A percentile compares a stretch with the other conserved stretches of the same genome.
These are phyloP conservation scores for Micractinium sp. DNA, from an alignment of 139 green algal species.

Conservation along the genomic window DNA sequence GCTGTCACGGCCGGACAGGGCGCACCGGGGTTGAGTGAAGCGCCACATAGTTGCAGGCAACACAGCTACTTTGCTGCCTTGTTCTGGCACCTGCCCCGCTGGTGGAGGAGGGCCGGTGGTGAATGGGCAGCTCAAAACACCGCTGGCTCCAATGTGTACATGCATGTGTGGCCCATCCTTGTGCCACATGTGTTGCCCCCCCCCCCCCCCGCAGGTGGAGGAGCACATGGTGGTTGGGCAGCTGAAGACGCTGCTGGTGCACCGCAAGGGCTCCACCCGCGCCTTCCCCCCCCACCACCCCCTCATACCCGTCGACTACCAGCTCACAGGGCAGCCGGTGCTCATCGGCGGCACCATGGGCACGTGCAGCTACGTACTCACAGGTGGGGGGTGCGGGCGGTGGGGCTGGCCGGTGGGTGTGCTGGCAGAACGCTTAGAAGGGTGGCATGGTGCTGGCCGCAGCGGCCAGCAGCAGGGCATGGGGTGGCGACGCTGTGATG, in stretches of 20 bases:
- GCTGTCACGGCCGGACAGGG: too few relatives aligned
- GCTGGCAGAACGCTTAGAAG: too few relatives aligned
- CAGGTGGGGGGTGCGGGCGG: conserved; percentile 20
- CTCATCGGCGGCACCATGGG: conserved; percentile 94
- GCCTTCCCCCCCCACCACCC: conserved; percentile 92
- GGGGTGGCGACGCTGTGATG: too few relatives aligned
- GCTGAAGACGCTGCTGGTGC: conserved; percentile 83
- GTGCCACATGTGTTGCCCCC: neutral
- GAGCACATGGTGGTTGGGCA: conserved; percentile 86
- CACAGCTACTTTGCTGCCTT: too few relatives aligned
- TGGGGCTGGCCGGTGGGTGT: neutral
- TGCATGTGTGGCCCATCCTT: neutral
- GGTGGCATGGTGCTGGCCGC: too few relatives aligned
- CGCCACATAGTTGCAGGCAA: too few relatives aligned
- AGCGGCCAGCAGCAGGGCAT: too few relatives aligned
- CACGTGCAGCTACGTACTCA: conserved; percentile 91
- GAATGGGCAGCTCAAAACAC: too few relatives aligned
- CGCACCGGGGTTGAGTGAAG: too few relatives aligned
- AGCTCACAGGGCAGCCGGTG: conserved; percentile 88
- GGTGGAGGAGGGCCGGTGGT: too few relatives aligned
- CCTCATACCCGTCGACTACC: conserved; percentile 91
- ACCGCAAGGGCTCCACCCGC: conserved; percentile 89
- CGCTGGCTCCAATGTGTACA: too few relatives aligned
- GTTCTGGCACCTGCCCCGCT: too few relatives aligned
- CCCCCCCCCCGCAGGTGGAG: conserved; percentile 67